A percentile compares a stretch with the other conserved stretches of the same genome.
Conservation (phyloP, 805 yeast species). For the Ogataea ganodermae region DNA sequence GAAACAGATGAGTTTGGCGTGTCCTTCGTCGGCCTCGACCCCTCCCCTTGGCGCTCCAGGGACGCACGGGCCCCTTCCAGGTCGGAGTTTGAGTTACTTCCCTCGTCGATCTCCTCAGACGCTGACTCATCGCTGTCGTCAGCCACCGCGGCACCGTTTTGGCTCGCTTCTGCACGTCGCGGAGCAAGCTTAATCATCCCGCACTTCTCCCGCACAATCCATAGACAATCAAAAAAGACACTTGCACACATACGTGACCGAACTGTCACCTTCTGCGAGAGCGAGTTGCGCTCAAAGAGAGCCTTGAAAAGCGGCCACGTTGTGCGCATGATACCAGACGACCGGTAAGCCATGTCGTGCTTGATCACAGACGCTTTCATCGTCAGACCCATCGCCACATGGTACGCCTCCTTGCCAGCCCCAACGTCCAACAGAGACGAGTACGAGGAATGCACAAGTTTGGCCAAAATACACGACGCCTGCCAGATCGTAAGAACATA, state of each 20-base stretch:
- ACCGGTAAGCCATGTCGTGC: slow-evolving; percentile 90
- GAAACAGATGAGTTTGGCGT: slow-evolving; percentile 27
- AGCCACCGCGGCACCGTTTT: slow-evolving; percentile 33
- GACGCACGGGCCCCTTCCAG: slow-evolving; percentile 24
- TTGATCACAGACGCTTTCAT: slow-evolving; percentile 81
- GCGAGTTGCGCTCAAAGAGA: slow-evolving; percentile 54
- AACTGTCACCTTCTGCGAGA: slow-evolving; percentile 52
- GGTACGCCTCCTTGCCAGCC: slow-evolving; percentile 70
- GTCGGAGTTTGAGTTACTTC: slow-evolving; percentile 24
- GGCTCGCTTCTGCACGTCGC: slow-evolving; percentile 22
- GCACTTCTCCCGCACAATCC: slow-evolving; percentile 80
- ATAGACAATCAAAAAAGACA: slow-evolving; percentile 87
- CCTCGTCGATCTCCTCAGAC: slow-evolving; percentile 22
- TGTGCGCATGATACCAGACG: slow-evolving; percentile 91
- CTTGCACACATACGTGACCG: slow-evolving; percentile 89
- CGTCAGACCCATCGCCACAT: slow-evolving; percentile 65
- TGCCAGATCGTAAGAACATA: slow-evolving; percentile 88
- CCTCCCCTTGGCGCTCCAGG: slow-evolving; percentile 25
- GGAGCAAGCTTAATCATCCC: slow-evolving; percentile 74
- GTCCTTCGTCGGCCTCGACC: slow-evolving; percentile 11
- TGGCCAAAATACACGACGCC: slow-evolving; percentile 80
- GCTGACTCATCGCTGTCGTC: slow-evolving; percentile 31
- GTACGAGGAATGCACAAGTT: slow-evolving; percentile 75
- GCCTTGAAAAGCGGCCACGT: slow-evolving; percentile 86
- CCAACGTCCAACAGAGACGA: slow-evolving; percentile 65